phyloP scores from a whole-genome alignment of 768 basidiomycete genomes.

The Kwoniella europaea region DNA sequence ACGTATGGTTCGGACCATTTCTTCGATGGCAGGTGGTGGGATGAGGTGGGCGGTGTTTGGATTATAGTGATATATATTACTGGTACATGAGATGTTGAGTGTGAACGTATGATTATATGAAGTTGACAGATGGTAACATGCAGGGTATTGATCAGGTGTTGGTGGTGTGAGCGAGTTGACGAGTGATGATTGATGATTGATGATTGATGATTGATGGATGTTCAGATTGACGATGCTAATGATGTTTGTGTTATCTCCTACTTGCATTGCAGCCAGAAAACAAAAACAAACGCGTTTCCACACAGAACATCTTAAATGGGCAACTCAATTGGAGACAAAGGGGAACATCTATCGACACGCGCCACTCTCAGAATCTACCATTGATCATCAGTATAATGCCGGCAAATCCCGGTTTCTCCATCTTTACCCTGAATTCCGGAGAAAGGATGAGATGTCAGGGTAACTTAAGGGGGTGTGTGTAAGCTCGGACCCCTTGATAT shows the following conservation, averaged over 20 bases:
- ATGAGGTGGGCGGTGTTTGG: background rate
- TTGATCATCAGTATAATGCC: slow-evolving; percentile 2
- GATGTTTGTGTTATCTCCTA: too few relatives aligned
- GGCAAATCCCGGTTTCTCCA: slow-evolving; percentile 16
- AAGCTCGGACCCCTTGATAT: background rate
- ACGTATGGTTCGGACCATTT: slow-evolving; percentile 28
- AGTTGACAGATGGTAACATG: too few relatives aligned
- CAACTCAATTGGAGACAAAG: background rate
- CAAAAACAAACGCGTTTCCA: slow-evolving; percentile 7
- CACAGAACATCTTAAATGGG: background rate
- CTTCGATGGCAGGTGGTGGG: background rate
- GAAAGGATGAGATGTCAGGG: slow-evolving; percentile 13
- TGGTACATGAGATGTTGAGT: background rate
- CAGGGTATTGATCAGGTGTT: too few relatives aligned
- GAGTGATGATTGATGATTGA: background rate
- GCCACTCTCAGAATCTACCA: background rate
- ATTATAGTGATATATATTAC: background rate
- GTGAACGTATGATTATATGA: too few relatives aligned
- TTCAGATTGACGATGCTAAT: too few relatives aligned
- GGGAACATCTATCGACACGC: background rate
- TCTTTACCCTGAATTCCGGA: slow-evolving; percentile 10
- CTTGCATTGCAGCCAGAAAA: background rate
- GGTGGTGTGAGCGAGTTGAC: background rate
- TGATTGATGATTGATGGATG: background rate
- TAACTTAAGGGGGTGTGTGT: background rate